These are phyloP conservation scores for Didymella segeticola DNA, from an alignment of 2,329 filamentous ascomycete species.

Conservation along the genomic window DNA sequence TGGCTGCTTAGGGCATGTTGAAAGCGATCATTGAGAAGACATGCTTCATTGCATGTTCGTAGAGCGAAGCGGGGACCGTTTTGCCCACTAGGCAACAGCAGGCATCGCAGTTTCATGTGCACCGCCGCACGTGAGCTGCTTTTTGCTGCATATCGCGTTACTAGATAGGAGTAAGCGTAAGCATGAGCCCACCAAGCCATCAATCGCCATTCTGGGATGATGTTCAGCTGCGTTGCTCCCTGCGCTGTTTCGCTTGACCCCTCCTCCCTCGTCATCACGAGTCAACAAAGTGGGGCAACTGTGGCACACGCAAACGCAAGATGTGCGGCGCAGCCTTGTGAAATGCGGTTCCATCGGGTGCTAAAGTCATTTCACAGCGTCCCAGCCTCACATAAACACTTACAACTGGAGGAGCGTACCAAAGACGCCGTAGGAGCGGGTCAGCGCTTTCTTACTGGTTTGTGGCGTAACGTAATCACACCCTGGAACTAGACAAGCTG, in stretches of 20 bases:
- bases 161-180: background rate
- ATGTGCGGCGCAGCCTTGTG: slow-evolving; percentile 6
- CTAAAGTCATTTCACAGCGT: slow-evolving; percentile 6
- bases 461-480: slow-evolving; percentile 17
- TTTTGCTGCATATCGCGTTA: background rate
- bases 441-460: slow-evolving; percentile 5
- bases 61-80: background rate
- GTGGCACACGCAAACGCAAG: slow-evolving; percentile 13
- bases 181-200: background rate
- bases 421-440: slow-evolving; percentile 3
- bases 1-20: background rate
- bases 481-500: slow-evolving; percentile 14
- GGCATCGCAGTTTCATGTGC: background rate
- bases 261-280: slow-evolving; percentile 9
- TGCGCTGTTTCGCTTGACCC: slow-evolving; percentile 2
- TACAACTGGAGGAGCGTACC: background rate
- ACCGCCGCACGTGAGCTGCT: background rate
- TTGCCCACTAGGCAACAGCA: background rate
- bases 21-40: background rate
- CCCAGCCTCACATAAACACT: slow-evolving; percentile 6
- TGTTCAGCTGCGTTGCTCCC: slow-evolving; percentile 4
- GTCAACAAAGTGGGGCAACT: slow-evolving; percentile 10
- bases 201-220: background rate
- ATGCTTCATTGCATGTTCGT: background rate
- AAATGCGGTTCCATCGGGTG: background rate